Evolutionary conservation across 495 filamentous ascomycete species (phyloP).

Genomic region (Sphaerosporella brunnea): DNA sequence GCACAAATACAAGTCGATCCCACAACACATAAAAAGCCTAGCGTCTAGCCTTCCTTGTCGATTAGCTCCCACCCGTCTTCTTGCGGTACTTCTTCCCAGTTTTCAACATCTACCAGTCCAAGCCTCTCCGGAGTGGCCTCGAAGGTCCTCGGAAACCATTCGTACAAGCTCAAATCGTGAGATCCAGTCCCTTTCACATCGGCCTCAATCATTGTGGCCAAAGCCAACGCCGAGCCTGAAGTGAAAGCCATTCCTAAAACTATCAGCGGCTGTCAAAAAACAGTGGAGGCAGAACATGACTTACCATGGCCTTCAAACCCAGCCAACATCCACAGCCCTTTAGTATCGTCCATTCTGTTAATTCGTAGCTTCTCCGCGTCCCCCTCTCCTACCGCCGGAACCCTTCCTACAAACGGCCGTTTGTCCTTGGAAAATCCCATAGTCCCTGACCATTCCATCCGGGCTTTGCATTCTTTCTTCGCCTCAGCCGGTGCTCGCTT

Average conservation of each 20-base stretch:
- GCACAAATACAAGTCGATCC: too few species aligned
- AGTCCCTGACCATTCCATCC: conserved; percentile 55
- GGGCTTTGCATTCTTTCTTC: background rate
- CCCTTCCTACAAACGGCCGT: conserved; percentile 48
- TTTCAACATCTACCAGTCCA: conserved; percentile 11
- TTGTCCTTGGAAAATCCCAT: conserved; percentile 63
- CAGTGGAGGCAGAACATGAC: conserved; percentile 4
- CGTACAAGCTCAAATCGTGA: background rate
- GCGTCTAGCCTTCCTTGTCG: background rate
- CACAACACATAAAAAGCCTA: too few species aligned
- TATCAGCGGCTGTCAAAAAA: background rate
- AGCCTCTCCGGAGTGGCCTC: conserved; percentile 13
- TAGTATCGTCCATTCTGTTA: conserved; percentile 15
- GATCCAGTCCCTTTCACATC: background rate
- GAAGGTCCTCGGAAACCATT: conserved; percentile 20
- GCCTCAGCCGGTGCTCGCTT: background rate
- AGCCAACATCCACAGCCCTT: conserved; percentile 40
- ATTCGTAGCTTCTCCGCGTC: conserved; percentile 22
- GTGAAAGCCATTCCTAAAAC: conserved; percentile 48
- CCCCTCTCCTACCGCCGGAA: conserved; percentile 31
- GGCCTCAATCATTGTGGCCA: conserved; percentile 42
- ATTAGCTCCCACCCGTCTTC: conserved; percentile 9
- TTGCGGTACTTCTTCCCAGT: conserved; percentile 14
- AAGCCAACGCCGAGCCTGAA: conserved; percentile 47
- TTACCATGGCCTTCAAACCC: conserved; percentile 55